Percentiles rank a stretch among this genome's conserved stretches.
phyloP scores from a whole-genome alignment of 495 filamentous ascomycete species.

The Penicillium taxi region DNA sequence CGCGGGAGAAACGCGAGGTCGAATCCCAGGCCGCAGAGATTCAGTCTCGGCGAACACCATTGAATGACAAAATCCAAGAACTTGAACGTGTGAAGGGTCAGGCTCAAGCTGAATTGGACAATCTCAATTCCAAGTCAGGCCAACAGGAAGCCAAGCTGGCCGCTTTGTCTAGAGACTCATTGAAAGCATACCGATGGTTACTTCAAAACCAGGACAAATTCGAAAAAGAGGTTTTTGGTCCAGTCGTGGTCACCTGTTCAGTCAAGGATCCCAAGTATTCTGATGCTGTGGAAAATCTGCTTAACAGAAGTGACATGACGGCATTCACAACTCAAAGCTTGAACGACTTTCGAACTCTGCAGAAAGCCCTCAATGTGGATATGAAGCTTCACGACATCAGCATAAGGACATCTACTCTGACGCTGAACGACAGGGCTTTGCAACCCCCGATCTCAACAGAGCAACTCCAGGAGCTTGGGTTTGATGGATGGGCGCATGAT shows the following conservation, averaged over 20 bases:
- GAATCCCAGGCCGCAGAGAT: constrained; percentile 30
- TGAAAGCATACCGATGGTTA: constrained; percentile 72
- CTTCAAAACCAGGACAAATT: constrained; percentile 62
- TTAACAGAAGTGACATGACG: constrained; percentile 55
- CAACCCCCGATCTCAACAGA: constrained; percentile 45
- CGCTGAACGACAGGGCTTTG: constrained; percentile 46
- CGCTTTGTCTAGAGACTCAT: constrained; percentile 50
- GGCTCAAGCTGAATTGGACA: too few relatives aligned
- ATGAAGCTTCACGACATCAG: constrained; percentile 57
- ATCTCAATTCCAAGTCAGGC: constrained; percentile 67
- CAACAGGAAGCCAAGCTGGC: constrained; percentile 60
- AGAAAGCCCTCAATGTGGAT: constrained; percentile 28
- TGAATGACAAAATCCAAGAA: constrained; percentile 21
- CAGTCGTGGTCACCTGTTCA: constrained; percentile 73
- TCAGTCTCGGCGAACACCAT: constrained; percentile 15
- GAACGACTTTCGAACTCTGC: constrained; percentile 65
- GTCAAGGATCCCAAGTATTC: constrained; percentile 68
- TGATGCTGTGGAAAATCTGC: constrained; percentile 62
- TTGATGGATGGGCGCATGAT: constrained; percentile 73
- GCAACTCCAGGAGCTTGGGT: constrained; percentile 52
- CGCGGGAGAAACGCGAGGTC: constrained; percentile 16
- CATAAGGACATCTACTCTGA: constrained; percentile 48
- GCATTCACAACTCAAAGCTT: constrained; percentile 69
- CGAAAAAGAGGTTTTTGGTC: constrained; percentile 75
- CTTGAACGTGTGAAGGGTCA: constrained; percentile 26